Evolutionary conservation across 2,329 filamentous ascomycete species (phyloP), one percentile per base, ranked within the genome.

Genomic region (Magnaporthiopsis rhizophila): DNA sequence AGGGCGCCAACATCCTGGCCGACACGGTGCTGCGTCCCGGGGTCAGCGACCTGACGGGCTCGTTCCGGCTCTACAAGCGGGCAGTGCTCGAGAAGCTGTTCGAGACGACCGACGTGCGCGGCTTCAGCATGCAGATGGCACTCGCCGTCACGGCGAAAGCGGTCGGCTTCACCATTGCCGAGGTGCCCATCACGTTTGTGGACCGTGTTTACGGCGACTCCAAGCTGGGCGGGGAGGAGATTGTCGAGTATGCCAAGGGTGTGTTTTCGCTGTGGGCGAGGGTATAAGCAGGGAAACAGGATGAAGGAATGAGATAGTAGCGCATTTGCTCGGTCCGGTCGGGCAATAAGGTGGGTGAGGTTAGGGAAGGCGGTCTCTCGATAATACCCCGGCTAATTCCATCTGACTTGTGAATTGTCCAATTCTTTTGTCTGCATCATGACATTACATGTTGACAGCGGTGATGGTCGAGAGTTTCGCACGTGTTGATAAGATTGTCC

Each of bases 71-170:
- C 75, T 99, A 99, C 78, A 98, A 96, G 87, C 92, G 89, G 80
- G 80, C 82, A 66, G 91, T 97, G 67, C 78, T 99, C 73, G 86
- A 96, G 76, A 93, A 91, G 82, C 92, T 96, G 65, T 97, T 99
- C 71, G 81, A 84, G 73, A 91, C 85, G 77, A 97, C 92, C 11
- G 89, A 97, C 83, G 95, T 91, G 75, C 97, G 98, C 80, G 95
- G 95, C 3, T 99, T 98, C 77, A 94, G 90, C 57, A 99, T 99
- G 83, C 95, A 99, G 86, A 99, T 99, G 95, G 94, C 97, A 83
- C 90, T 99, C 87, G 98, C 97, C 89, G 94, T 98, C 11, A 85
- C 93, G 67, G 95, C 95, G 45, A 97, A 97, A 86, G 91, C 90
- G 21, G 93, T 97, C 91, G 94, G 95, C 0, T 96, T 86, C 80